Conservation (phyloP, 129 eudicot species). For the Gnaphalium uliginosum region DNA sequence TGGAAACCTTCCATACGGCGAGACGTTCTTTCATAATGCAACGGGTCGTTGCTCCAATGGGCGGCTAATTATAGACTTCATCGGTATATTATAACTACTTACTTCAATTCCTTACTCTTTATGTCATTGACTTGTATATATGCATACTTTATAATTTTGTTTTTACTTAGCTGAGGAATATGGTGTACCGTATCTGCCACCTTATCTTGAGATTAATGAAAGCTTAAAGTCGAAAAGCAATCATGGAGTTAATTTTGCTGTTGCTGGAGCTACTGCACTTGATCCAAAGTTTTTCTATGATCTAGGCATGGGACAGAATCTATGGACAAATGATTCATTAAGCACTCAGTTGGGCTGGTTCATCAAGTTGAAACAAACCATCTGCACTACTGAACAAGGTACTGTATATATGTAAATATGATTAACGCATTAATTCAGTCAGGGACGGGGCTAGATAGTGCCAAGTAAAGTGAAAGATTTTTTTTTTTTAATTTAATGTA, state of each 20-base stretch:
- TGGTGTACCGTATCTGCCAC: slow-evolving; percentile 63
- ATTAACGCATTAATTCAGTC: background rate
- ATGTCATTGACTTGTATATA: background rate
- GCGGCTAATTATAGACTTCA: slow-evolving; percentile 65
- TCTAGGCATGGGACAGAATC: slow-evolving; percentile 39
- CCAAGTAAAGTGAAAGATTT: no score
- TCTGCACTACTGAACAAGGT: slow-evolving; percentile 68
- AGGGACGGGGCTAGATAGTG: background rate
- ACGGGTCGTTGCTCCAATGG: slow-evolving; percentile 90
- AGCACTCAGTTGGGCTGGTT: slow-evolving; percentile 73
- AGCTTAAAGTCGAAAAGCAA: slow-evolving; percentile 30
- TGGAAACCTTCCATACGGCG: slow-evolving; percentile 64
- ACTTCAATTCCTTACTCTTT: background rate
- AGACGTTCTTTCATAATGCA: slow-evolving; percentile 56
- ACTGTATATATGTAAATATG: background rate
- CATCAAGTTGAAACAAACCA: slow-evolving; percentile 48
- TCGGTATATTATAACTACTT: slow-evolving; percentile 45
- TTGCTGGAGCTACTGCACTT: slow-evolving; percentile 82
- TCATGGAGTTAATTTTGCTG: slow-evolving; percentile 80
- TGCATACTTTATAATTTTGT: background rate
- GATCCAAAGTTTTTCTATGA: slow-evolving; percentile 55
- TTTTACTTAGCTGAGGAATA: slow-evolving; percentile 53
- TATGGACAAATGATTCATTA: slow-evolving; percentile 70
- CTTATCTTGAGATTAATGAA: slow-evolving; percentile 45
- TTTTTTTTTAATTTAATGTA: no score